phyloP scores from a whole-genome alignment of 495 filamentous ascomycete genomes.

The Tuber calosporum region DNA sequence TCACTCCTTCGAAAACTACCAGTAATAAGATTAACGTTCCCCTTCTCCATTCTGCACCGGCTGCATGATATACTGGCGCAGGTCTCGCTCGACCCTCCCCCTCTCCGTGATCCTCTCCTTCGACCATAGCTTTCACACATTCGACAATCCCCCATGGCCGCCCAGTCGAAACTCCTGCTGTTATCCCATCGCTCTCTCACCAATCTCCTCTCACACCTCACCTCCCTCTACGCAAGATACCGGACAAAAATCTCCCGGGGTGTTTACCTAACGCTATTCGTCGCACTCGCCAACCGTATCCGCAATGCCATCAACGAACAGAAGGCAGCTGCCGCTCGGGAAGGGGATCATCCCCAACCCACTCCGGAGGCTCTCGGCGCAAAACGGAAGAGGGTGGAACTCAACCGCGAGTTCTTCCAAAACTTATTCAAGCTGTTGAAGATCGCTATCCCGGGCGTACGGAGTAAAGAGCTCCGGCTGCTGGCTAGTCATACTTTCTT shows the following conservation, averaged over 20 bases:
- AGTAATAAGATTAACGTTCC: conserved; percentile 1
- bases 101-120: not conserved
- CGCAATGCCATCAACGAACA: conserved; percentile 88
- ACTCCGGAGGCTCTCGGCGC: conserved; percentile 36
- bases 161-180: conserved; percentile 66
- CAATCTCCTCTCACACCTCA: conserved; percentile 63
- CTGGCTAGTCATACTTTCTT: conserved; percentile 78
- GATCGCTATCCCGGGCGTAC: conserved; percentile 84
- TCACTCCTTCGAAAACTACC: conserved; percentile 12
- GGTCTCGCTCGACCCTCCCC: not conserved
- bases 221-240: conserved; percentile 69
- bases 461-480: conserved; percentile 78
- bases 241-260: conserved; percentile 83
- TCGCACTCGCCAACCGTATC: conserved; percentile 80
- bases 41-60: not conserved
- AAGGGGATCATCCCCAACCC: conserved; percentile 48
- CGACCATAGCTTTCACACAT: conserved; percentile 4
- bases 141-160: conserved; percentile 54
- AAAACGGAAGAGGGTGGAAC: conserved; percentile 70
- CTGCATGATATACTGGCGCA: not conserved
- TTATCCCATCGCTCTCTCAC: conserved; percentile 62
- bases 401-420: conserved; percentile 93
- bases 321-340: conserved; percentile 72
- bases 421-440: conserved; percentile 68
- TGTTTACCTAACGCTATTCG: conserved; percentile 84